These are phyloP conservation scores for Psophocarpus tetragonolobus DNA, from an alignment of 306 rosid species.

Conservation along the genomic window DNA sequence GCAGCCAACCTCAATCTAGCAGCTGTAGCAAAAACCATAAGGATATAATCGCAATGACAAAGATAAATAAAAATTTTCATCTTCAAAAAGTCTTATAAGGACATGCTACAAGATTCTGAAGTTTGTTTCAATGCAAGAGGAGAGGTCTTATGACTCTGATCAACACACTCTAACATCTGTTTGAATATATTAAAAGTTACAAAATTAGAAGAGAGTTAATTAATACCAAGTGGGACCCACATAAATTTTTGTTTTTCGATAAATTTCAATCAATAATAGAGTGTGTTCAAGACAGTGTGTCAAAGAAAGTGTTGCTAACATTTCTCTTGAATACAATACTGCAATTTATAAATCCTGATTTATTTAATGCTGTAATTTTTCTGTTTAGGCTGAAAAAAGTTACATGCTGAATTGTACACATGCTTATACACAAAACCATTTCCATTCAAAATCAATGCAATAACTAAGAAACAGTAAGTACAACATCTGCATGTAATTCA, in stretches of 20 bases:
- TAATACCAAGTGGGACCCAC: too few relatives aligned
- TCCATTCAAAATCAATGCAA: constrained; percentile 6
- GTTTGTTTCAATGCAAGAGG: neutral
- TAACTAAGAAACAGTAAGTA: neutral
- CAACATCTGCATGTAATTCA: neutral
- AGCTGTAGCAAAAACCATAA: constrained; percentile 39
- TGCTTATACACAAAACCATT: neutral
- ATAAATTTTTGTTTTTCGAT: too few relatives aligned
- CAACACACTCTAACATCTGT: too few relatives aligned
- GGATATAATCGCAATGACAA: neutral
- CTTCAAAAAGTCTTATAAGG: neutral
- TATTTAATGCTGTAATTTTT: neutral
- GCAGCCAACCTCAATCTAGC: constrained; percentile 69
- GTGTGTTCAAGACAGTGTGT: too few relatives aligned
- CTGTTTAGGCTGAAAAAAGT: neutral
- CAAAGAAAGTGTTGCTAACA: too few relatives aligned
- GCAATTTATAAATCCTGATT: neutral
- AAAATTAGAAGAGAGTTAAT: too few relatives aligned
- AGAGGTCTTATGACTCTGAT: too few relatives aligned
- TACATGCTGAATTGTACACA: neutral
- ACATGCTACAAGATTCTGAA: neutral
- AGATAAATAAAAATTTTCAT: neutral
- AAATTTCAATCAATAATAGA: too few relatives aligned
- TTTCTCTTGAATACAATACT: too few relatives aligned
- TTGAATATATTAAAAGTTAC: too few relatives aligned